Base-by-base conservation (phyloP, 768 basidiomycete species). In the Lentinus brumalis region DNA sequence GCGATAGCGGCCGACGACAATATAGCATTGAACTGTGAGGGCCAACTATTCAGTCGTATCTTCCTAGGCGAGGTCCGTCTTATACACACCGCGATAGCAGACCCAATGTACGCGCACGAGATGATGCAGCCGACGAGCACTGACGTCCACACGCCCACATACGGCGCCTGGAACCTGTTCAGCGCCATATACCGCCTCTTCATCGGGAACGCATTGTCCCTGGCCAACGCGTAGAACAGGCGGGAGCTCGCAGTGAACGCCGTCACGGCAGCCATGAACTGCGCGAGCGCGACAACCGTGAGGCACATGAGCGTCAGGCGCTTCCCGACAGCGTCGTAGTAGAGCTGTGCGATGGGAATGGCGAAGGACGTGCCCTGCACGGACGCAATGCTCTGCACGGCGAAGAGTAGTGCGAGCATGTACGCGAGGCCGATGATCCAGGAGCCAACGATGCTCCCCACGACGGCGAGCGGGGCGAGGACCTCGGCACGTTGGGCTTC, bases 321-420 rank as follows among this genome's bases (percentile, higher is more conserved):
- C 57, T 67, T 67, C 18, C 84, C 83, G 1, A 81, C 80, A 7
- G 84, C 83, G 60, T 85, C 84, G 63, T 77, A 77, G 68, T 79
- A 86, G 14, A 86, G 71, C 67, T 86, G 84, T 15, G 83, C 83
- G 62, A 85, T 84, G 5, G 84, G 84, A 54, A 86, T 81, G n/a
- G 84, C 81, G 61, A 77, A 82, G 12, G 76, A 66, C 10, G 84
- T 84, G 1, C 71, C 71, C 64, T 83, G 81, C 5, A 86, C 79
- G 55, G 65, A 76, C 2, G 77, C 51, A 65, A 85, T 81, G 64
- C 76, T 82, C 59, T 83, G 84, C 38, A 85, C 79, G 41, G 82
- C 78, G 69, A 84, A 85, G 51, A 86, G 79, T 26, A 85, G 77
- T 9, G 84, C 79, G 49, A 85, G 80, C 81, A 85, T 82, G 72